Conservation (phyloP, 345 rosid genomes). For the Citrus australasica region DNA sequence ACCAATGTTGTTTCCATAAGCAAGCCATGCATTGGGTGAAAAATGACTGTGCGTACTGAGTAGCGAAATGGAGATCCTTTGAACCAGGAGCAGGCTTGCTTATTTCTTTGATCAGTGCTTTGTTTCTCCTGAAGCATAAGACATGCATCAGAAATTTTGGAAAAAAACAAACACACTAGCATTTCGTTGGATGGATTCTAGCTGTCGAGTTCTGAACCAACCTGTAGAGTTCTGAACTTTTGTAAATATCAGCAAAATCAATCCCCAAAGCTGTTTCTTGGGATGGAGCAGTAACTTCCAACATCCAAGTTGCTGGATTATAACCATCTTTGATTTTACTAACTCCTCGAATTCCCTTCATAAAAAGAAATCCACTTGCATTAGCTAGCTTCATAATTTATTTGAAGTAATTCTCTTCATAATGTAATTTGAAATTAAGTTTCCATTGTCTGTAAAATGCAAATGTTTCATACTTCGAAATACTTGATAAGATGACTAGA, state of each 20-base stretch:
- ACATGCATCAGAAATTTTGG: not conserved
- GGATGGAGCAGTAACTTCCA: constrained; percentile 35
- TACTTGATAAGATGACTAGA: constrained; percentile 35
- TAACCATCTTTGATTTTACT: constrained; percentile 37
- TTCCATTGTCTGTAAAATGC: not conserved
- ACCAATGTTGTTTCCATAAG: constrained; percentile 44
- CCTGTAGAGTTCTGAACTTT: constrained; percentile 42
- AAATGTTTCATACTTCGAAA: constrained; percentile 34
- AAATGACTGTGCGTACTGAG: constrained; percentile 30
- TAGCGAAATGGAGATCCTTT: constrained; percentile 30
- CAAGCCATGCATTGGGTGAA: constrained; percentile 37
- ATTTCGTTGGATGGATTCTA: not conserved
- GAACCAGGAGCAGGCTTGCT: constrained; percentile 36
- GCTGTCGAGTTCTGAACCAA: not conserved
- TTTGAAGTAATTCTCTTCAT: not conserved
- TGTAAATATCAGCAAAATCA: constrained; percentile 37
- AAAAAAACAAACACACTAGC: not conserved
- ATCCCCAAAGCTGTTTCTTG: constrained; percentile 39
- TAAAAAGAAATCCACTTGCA: not conserved
- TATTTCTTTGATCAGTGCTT: constrained; percentile 29
- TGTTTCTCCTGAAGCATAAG: constrained; percentile 33
- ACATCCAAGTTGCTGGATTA: constrained; percentile 62
- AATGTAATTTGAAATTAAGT: not conserved
- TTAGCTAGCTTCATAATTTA: not conserved
- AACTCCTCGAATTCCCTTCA: constrained; percentile 36